Conservation (phyloP, 345 rosid genomes). For the Eucalyptus paniculata region DNA sequence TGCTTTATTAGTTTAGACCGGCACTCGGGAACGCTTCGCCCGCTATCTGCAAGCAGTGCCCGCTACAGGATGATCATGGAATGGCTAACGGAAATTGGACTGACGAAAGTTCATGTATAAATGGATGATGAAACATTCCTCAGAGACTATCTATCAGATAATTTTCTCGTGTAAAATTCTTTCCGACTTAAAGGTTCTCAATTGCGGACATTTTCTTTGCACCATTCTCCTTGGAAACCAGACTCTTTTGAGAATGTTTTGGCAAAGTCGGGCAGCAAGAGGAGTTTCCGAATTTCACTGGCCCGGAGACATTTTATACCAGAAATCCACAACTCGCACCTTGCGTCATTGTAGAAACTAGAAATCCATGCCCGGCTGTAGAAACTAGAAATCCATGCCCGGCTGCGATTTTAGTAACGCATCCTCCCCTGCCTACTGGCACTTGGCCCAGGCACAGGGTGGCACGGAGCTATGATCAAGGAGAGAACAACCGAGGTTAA, state of each 20-base stretch:
- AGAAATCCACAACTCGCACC: neutral
- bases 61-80: neutral
- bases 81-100: neutral
- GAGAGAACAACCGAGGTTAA: neutral
- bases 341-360: neutral
- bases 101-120: neutral
- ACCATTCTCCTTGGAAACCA: neutral
- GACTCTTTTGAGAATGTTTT: neutral
- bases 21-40: neutral
- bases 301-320: neutral
- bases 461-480: neutral
- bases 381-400: neutral
- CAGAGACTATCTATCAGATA: neutral
- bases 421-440: neutral
- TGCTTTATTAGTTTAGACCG: neutral
- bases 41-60: neutral
- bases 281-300: neutral
- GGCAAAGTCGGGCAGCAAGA: neutral
- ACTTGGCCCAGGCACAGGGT: neutral
- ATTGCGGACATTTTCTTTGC: neutral
- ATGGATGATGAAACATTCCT: neutral
- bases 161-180: neutral
- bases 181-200: neutral
- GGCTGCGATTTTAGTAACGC: neutral
- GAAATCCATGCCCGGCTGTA: neutral